Evolutionary conservation across 73 alveolate genomes (phyloP).

Genomic region (Paramecium sexaurelia): DNA sequence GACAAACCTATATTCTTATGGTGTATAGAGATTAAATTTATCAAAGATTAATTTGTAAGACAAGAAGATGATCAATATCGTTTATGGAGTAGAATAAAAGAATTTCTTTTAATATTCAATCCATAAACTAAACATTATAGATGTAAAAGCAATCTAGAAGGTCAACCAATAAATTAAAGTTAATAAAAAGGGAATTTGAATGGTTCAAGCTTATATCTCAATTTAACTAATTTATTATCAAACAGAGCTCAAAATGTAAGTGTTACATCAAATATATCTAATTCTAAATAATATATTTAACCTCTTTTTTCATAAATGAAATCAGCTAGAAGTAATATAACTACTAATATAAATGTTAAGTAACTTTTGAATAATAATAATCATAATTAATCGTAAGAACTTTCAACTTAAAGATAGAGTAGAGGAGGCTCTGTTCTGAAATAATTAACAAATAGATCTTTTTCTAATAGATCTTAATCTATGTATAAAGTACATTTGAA

Average conservation of each 20-base stretch:
- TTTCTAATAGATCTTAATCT: not conserved
- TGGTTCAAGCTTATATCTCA: not conserved
- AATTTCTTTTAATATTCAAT: not conserved
- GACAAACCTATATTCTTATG: constrained; percentile 33
- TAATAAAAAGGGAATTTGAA: not conserved
- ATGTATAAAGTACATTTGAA: constrained; percentile 15
- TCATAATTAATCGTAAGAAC: not conserved
- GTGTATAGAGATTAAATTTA: not conserved
- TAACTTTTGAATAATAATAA: not conserved
- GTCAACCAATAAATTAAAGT: not conserved
- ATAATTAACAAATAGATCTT: not conserved
- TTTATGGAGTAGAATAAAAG: not conserved
- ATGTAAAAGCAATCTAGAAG: not conserved
- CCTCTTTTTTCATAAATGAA: not conserved
- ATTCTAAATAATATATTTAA: not conserved
- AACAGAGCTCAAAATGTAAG: not conserved
- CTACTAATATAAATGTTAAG: not conserved
- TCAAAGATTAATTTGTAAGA: not conserved
- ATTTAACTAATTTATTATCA: not conserved
- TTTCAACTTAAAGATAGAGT: not conserved
- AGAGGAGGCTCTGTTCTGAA: constrained; percentile 20
- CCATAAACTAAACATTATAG: not conserved
- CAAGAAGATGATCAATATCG: not conserved
- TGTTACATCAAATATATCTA: not conserved
- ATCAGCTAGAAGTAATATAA: constrained; percentile 6